Percentiles rank a stretch among this genome's conserved stretches.
These are phyloP conservation scores for Peniophora sp. DNA, from an alignment of 1,284 basidiomycete species.

Conservation along the genomic window DNA sequence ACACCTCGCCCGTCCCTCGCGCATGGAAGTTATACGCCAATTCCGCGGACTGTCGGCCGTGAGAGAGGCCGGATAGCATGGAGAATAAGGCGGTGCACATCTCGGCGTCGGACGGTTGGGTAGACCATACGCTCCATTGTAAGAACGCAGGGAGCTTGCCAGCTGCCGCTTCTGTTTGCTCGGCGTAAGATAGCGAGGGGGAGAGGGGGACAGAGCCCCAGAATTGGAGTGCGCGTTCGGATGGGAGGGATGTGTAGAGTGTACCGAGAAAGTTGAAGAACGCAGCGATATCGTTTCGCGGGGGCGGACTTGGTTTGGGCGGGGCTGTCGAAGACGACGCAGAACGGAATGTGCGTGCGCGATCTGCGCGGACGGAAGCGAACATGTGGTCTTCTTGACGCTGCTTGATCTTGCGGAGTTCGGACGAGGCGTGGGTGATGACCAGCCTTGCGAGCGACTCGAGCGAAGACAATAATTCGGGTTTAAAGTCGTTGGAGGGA, in stretches of 20 bases:
- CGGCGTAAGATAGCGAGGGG: conserved; percentile 38
- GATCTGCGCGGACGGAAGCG: conserved; percentile 52
- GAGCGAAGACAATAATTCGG: conserved; percentile 56
- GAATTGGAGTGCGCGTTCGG: conserved; percentile 74
- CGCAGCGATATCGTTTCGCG: conserved; percentile 79
- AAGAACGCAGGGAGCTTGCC: conserved; percentile 75
- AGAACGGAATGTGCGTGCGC: conserved; percentile 43
- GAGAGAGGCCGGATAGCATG: conserved; percentile 81
- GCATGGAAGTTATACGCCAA: conserved; percentile 82
- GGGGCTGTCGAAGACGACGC: conserved; percentile 22
- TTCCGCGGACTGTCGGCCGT: conserved; percentile 79
- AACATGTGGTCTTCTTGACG: conserved; percentile 81
- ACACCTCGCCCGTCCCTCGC: conserved; percentile 53
- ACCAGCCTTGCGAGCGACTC: conserved; percentile 69
- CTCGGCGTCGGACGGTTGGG: conserved; percentile 63
- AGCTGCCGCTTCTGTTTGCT: conserved; percentile 46
- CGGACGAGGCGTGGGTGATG: conserved; percentile 75
- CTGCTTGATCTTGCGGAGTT: conserved; percentile 88
- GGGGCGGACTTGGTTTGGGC: conserved; percentile 22
- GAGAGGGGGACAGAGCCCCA: conserved; percentile 64
- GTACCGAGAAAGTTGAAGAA: conserved; percentile 80
- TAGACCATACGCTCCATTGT: conserved; percentile 82
- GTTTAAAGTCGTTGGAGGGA: conserved; percentile 58
- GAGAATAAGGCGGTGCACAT: conserved; percentile 80
- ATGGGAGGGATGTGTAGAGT: conserved; percentile 67